These are phyloP conservation scores for Chernovozyma aurita DNA, from an alignment of 1,139 yeast species.

Conservation along the genomic window DNA sequence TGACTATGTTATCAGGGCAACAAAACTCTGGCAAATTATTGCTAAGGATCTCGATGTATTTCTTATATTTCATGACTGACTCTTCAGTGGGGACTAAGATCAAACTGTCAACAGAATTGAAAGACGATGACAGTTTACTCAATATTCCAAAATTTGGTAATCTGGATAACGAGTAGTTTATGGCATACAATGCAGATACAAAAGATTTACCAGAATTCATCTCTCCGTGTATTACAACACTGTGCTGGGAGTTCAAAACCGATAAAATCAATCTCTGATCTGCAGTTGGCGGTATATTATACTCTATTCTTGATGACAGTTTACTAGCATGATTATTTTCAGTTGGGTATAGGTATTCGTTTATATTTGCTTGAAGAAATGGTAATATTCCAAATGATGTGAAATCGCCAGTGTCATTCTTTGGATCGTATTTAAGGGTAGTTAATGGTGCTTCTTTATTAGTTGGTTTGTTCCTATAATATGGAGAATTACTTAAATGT, in stretches of 20 bases:
- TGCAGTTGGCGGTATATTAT: slow-evolving; percentile 18
- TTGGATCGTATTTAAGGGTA: slow-evolving; percentile 3
- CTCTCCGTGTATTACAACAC: slow-evolving; percentile 15
- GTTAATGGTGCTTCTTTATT: not conserved
- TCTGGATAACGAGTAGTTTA: slow-evolving; percentile 19
- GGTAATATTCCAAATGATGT: slow-evolving; percentile 24
- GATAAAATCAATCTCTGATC: slow-evolving; percentile 22
- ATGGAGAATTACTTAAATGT: too few species aligned
- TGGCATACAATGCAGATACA: slow-evolving; percentile 18
- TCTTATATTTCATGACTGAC: slow-evolving; percentile 17
- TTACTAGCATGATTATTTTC: not conserved
- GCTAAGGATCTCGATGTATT: slow-evolving; percentile 11
- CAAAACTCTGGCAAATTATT: slow-evolving; percentile 19
- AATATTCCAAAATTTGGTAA: slow-evolving; percentile 17
- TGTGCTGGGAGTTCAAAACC: slow-evolving; percentile 16
- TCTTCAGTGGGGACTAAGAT: slow-evolving; percentile 27
- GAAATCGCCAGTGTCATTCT: slow-evolving; percentile 14
- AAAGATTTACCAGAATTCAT: slow-evolving; percentile 23
- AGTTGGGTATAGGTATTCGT: slow-evolving; percentile 11
- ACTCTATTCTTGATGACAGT: slow-evolving; percentile 8
- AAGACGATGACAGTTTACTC: slow-evolving; percentile 6
- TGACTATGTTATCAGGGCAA: slow-evolving; percentile 17
- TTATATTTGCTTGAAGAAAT: slow-evolving; percentile 22
- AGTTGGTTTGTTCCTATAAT: too few species aligned
- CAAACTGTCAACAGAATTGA: slow-evolving; percentile 14